Evolutionary conservation across 2,329 filamentous ascomycete genomes (phyloP).

Genomic region (Raffaelea albimanens): DNA sequence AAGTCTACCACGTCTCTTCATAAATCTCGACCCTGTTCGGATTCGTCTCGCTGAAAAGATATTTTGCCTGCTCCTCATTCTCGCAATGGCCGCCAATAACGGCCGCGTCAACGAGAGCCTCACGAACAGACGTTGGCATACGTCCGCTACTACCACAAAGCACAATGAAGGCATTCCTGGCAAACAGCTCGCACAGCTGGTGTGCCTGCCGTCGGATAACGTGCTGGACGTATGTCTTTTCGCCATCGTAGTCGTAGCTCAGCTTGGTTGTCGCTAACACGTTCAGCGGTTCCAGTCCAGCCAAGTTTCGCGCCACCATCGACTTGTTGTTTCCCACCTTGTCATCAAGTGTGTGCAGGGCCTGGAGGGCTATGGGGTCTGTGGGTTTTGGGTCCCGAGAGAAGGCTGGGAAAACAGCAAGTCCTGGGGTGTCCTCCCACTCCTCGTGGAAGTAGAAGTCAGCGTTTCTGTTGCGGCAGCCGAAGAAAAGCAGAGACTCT

Average conservation of each 20-base stretch:
- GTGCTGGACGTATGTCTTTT: constrained; percentile 49
- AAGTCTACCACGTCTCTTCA: constrained; percentile 49
- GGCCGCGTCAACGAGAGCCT: constrained; percentile 40
- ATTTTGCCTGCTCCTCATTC: constrained; percentile 28
- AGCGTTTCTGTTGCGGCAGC: constrained; percentile 61
- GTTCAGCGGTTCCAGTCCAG: neutral
- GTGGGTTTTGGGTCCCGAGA: constrained; percentile 30
- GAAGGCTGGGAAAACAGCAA: constrained; percentile 35
- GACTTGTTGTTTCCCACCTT: neutral
- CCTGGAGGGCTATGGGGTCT: neutral
- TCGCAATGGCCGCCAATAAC: constrained; percentile 23
- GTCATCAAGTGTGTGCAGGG: neutral
- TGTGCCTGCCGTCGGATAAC: constrained; percentile 34
- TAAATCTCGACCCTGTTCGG: constrained; percentile 34
- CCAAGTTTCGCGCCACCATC: neutral
- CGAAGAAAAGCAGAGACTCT: constrained; percentile 63
- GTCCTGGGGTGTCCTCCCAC: constrained; percentile 40
- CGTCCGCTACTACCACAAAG: constrained; percentile 48
- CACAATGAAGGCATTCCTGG: constrained; percentile 34
- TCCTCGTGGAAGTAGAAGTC: constrained; percentile 81
- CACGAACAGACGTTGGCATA: constrained; percentile 48
- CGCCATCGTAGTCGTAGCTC: constrained; percentile 12
- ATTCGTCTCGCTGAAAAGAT: constrained; percentile 11
- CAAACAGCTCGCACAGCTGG: constrained; percentile 27
- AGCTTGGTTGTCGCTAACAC: neutral